Base-by-base conservation (phyloP, 108 stramenopile species). In the Discostella pseudostelligera region DNA sequence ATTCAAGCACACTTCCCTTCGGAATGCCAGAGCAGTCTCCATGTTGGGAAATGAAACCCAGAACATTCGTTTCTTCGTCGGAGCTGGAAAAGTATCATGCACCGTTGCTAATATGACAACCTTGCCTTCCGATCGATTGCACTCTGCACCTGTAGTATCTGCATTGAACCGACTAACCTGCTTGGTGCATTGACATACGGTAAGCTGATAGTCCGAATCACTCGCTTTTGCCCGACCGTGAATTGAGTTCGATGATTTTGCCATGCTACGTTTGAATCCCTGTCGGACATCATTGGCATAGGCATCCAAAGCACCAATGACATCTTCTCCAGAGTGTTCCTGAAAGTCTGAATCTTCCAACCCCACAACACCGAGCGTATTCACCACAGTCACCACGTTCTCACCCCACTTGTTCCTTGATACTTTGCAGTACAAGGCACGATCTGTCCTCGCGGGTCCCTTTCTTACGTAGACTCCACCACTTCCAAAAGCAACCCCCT, bases 121-220 rank as follows among this genome's bases (percentile, higher is more conserved):
- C 59, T 93, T 93, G 13, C 92, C 92, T 70, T 93, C 92, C 25
- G 87, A 88, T 13, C 92, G 86, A 76, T 86, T 87, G 59, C 85
- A 88, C 26, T 88, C 87, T 22, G 57, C 70, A 35, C 92, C 92
- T 32, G 37, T 47, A 11, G 89, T 90, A 70, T 93, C 89, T 3
- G 92, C 88, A 73, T 93, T 93, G 73, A 56, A 90, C 26, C 92
- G 85, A 58, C 83, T 87, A 29, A 93, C 82, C 9, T 70, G 67
- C 28, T 75, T 61, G 1, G 72, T 70, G 49, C 70, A 51, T 39
- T 76, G 45, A 45, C 92, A 93, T 5, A 93, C 68, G 29, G 58
- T 72, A 19, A 79, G 54, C 45, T 81, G 76, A 69, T 93, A 93
- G 2, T 77, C 48, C 0, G 50, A 32, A 72, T 93, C 89, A 62